These are phyloP conservation scores for Syzygium aromaticum DNA, from an alignment of 345 rosid genomes.

Conservation along the genomic window DNA sequence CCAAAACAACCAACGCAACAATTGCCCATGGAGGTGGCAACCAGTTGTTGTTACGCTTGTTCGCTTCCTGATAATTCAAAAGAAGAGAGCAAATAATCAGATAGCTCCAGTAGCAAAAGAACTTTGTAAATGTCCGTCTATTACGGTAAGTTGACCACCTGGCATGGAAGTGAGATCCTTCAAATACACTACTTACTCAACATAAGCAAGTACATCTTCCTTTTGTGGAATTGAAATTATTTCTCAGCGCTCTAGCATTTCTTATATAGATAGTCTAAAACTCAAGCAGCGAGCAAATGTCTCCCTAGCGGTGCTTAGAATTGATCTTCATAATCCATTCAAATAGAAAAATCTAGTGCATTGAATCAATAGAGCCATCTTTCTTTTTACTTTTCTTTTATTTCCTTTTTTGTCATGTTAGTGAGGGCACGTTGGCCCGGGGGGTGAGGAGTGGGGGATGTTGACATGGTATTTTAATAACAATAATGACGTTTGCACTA, in stretches of 20 bases:
- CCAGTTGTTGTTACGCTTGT: slow-evolving; percentile 90
- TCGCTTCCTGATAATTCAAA: slow-evolving; percentile 75
- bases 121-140: background rate
- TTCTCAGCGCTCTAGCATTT: background rate
- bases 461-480: background rate
- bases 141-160: background rate
- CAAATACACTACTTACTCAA: background rate
- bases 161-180: background rate
- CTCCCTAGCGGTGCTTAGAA: background rate
- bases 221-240: background rate
- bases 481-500: background rate
- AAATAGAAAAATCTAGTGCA: background rate
- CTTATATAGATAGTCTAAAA: background rate
- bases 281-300: background rate
- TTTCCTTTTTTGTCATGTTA: background rate
- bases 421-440: background rate
- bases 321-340: background rate
- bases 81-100: background rate
- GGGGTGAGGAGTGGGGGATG: background rate
- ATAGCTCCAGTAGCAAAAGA: background rate
- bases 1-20: slow-evolving; percentile 66
- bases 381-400: background rate
- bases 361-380: background rate
- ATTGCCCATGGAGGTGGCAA: slow-evolving; percentile 99
- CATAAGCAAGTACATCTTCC: background rate